A percentile compares a stretch with the other conserved stretches of the same genome.
These are phyloP conservation scores for Lantana camara DNA, from an alignment of 257 asterid genomes.

Conservation along the genomic window DNA sequence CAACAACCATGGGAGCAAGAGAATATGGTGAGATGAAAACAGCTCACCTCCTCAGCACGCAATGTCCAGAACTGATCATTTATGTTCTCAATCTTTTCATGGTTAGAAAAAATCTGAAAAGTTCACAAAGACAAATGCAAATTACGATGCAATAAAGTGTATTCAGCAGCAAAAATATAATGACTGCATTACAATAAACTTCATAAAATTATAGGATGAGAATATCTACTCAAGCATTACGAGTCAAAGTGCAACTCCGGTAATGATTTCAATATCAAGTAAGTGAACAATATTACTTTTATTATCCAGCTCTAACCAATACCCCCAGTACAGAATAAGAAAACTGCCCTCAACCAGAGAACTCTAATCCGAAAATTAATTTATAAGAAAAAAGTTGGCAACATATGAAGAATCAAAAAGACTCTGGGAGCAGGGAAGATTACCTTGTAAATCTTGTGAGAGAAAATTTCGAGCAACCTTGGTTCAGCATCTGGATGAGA, in stretches of 20 bases:
- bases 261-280: constrained; percentile 15
- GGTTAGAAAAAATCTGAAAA: constrained; percentile 82
- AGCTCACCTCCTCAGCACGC: constrained; percentile 93
- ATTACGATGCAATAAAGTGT: constrained; percentile 3
- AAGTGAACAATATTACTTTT: not conserved
- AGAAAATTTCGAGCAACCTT: constrained; percentile 66
- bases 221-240: not conserved
- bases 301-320: constrained; percentile 9
- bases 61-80: constrained; percentile 97
- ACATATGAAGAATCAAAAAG: too few relatives aligned
- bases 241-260: constrained; percentile 1
- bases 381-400: constrained; percentile 12
- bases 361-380: not conserved
- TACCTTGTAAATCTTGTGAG: constrained; percentile 72
- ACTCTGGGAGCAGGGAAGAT: constrained; percentile 21
- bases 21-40: constrained; percentile 17
- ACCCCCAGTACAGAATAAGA: not conserved
- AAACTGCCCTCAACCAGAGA: constrained; percentile 14
- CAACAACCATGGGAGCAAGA: constrained; percentile 7
- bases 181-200: not conserved
- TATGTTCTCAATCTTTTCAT: constrained; percentile 91
- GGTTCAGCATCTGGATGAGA: constrained; percentile 69
- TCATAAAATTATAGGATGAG: not conserved
- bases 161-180: not conserved
- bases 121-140: constrained; percentile 13